Evolutionary conservation across 192 early-diverging fungal species (phyloP).

Genomic region (Borealophlyctis nickersoniae): DNA sequence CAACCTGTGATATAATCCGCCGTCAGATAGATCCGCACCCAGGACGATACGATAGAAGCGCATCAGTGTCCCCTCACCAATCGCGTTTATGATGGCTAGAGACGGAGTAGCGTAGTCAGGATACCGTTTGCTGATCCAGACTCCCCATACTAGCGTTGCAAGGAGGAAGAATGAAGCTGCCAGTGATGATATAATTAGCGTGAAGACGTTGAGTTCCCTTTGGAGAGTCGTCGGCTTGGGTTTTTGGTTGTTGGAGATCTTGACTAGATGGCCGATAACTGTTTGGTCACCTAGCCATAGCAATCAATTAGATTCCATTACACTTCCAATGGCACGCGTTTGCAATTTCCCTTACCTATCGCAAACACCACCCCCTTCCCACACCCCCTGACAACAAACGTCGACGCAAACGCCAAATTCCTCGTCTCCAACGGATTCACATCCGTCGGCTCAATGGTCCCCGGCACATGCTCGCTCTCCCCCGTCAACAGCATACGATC

Average conservation of each 20-base stretch:
- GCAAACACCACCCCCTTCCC: conserved; percentile 71
- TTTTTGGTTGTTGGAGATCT: conserved; percentile 43
- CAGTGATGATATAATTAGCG: conserved; percentile 70
- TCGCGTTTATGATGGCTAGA: conserved; percentile 27
- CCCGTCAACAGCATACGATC: conserved; percentile 82
- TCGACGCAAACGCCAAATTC: conserved; percentile 79
- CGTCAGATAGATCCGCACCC: no score
- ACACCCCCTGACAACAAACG: conserved; percentile 67
- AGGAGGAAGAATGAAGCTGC: no score
- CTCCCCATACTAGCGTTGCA: no score
- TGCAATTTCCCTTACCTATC: conserved; percentile 44
- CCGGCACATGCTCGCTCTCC: conserved; percentile 64
- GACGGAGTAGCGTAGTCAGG: conserved; percentile 21
- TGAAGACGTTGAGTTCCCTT: conserved; percentile 63
- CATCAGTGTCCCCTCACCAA: conserved; percentile 13
- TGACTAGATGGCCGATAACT: conserved; percentile 71
- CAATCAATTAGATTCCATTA: no score
- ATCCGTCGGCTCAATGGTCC: conserved; percentile 61
- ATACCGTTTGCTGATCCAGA: conserved; percentile 24
- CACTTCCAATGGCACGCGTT: no score
- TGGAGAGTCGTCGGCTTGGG: conserved; percentile 50
- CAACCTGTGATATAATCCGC: conserved; percentile 1
- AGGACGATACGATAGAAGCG: no score
- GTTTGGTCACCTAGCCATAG: conserved; percentile 76
- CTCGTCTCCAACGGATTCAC: conserved; percentile 73